These are phyloP conservation scores for Globisporangium spinosum DNA, from an alignment of 352 stramenopile species.

Conservation along the genomic window DNA sequence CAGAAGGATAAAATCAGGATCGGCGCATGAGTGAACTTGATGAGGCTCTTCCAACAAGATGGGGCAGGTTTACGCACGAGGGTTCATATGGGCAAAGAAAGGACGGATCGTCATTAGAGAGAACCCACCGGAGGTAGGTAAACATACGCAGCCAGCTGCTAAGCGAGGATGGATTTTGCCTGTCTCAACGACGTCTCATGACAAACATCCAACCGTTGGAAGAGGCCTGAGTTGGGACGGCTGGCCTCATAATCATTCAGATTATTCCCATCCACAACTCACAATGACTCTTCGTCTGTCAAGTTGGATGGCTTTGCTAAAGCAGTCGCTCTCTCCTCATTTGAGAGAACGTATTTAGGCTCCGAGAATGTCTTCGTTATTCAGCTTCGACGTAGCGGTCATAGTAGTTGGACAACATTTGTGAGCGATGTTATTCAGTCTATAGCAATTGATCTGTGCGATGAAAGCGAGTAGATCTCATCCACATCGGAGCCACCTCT, in stretches of 20 bases:
- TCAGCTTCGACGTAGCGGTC: no score
- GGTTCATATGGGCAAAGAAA: not conserved
- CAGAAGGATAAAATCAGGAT: not conserved
- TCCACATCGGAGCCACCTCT: no score
- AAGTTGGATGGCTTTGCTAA: not conserved
- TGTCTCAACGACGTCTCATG: not conserved
- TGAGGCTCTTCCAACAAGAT: not conserved
- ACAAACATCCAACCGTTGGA: not conserved
- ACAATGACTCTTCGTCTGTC: not conserved
- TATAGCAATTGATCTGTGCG: no score
- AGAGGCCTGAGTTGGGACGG: not conserved
- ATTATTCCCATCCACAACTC: not conserved
- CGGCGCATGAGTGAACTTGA: not conserved
- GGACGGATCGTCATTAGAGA: not conserved
- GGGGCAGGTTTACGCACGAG: not conserved
- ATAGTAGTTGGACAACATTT: no score
- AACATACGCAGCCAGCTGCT: not conserved
- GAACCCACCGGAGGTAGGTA: not conserved
- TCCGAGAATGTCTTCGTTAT: no score
- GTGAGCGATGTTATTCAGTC: no score
- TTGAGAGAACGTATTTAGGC: not conserved
- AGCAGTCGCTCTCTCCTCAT: not conserved
- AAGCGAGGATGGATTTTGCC: not conserved
- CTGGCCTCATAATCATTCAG: no score
- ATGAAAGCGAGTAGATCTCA: no score